Conservation (phyloP, 1,139 yeast genomes). For the Pichia sp. region DNA sequence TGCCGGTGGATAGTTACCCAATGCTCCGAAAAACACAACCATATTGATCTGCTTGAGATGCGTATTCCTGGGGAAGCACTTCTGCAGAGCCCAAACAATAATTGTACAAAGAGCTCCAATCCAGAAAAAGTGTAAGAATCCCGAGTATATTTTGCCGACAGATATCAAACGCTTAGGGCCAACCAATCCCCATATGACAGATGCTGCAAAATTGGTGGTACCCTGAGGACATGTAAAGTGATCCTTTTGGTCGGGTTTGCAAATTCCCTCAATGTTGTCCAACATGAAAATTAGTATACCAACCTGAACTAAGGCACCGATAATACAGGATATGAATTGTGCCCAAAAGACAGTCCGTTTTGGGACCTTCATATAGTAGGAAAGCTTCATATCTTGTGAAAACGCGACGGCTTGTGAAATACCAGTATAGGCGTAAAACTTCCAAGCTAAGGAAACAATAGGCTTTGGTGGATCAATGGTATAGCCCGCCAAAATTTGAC, state of each 20-base stretch:
- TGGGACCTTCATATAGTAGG: slow-evolving; percentile 57
- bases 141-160: slow-evolving; percentile 37
- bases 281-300: slow-evolving; percentile 39
- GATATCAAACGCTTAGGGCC: slow-evolving; percentile 40
- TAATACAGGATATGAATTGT: slow-evolving; percentile 39
- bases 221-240: slow-evolving; percentile 49
- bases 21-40: slow-evolving; percentile 10
- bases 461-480: slow-evolving; percentile 55
- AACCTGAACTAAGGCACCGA: slow-evolving; percentile 34
- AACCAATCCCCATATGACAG: slow-evolving; percentile 63
- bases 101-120: slow-evolving; percentile 8
- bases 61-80: slow-evolving; percentile 5
- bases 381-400: slow-evolving; percentile 55
- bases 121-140: slow-evolving; percentile 10
- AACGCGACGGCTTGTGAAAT: slow-evolving; percentile 54
- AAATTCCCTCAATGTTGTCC: slow-evolving; percentile 44
- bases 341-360: slow-evolving; percentile 56
- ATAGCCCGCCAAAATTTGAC: slow-evolving; percentile 59
- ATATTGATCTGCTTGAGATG: not conserved
- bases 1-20: slow-evolving; percentile 24
- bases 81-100: slow-evolving; percentile 2
- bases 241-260: slow-evolving; percentile 32
- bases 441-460: slow-evolving; percentile 54
- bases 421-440: slow-evolving; percentile 55
- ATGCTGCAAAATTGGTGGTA: slow-evolving; percentile 48